Evolutionary conservation across 139 green algal genomes (phyloP), one percentile per base, ranked within the genome.

Genomic region (Auxenochlorella pyrenoidosa): DNA sequence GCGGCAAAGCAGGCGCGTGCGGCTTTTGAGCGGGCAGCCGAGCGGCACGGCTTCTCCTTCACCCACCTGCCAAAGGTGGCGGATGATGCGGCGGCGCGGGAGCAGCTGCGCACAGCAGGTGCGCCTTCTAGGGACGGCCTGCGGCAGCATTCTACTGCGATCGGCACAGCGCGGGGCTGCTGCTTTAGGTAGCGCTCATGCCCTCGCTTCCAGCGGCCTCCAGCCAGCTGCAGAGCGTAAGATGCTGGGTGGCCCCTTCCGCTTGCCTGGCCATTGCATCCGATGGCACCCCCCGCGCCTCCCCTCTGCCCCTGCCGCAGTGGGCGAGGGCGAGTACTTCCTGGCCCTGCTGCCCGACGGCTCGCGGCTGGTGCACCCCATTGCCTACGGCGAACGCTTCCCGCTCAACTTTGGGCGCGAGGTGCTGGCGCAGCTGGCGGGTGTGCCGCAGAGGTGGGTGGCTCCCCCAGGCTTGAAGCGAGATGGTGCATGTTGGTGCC

Each of bases 311-410:
- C 72, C 72, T 22, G 24, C 0, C 73, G 82, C 89, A 30, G 94
- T 96, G 3, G 93, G 90, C 0, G 91, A 96, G 5, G 89, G 88
- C 1, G 96, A 99, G 88, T 98, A 97, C 91, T 96, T 98, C 70
- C 58, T 93, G 22, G 94, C 88, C 0, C 13, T 96, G 34, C 93
- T 98, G 87, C 96, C 96, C 15, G 96, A 97, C 78, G 96, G 95
- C 41, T 90, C 88, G 4, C 87, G 91, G 24, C 89, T 99, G 51
- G 92, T 97, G 72, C 93, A 95, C 77, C 79, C 89, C 51, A 95
- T 99, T 58, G 83, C 90, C 73, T 90, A 89, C 26, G 90, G 90
- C 86, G 92, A 96, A 89, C 89, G 94, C 15, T 93, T 94, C 82
- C 95, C 95, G 15, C 93, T 98, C 81, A 93, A 93, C 73, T 95